Evolutionary conservation across 768 basidiomycete genomes (phyloP), one percentile per base, ranked within the genome.

Genomic region (Leccinum longicurvipes): DNA sequence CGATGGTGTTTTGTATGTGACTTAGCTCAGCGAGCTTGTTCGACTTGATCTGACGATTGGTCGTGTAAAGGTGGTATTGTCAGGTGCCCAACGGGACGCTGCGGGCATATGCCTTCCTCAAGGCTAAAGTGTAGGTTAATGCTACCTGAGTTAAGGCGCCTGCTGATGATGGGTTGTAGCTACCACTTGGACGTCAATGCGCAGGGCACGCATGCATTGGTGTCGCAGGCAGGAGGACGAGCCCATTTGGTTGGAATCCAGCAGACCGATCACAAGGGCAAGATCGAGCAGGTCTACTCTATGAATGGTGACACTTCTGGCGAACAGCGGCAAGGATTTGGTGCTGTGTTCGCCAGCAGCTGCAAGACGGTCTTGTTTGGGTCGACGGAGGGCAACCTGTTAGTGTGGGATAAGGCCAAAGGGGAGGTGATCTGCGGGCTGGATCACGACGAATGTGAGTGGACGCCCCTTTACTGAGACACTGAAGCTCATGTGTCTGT

Each of bases 51-150:
- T 69, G 4, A 72, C 24, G 32, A 47, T 15, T 34, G 14, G 21
- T 34, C 31, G 46, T 31, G 46, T 44, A 25, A 54, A 87, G 85
- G 58, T 87, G 87, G 86, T 79, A 83, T 65, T 86, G 82, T 60
- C 81, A 83, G 63, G 73, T 88, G 56, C 84, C 84, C 0, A 85
- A 86, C 59, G 86, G 86, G 25, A 86, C 81, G 12, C 70, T 85
- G 45, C 79, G 81, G 5, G 84, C 82, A 11, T 82, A 81, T 54
- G 73, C 79, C 6, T 85, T 86, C 62, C 73, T 87, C 57, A 75
- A 80, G 67, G 72, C 78, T 44, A 79, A 76, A 68, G 80, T 88
- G 86, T 85, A 60, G 59, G 82, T 71, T 9, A 6, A 21, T 7
- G 1, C 6, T 39, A 11, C 32, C n/a, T 24, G 15, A 21, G 27